These are phyloP conservation scores for Lentithecium fluviatile DNA, from an alignment of 495 filamentous ascomycete genomes.

Conservation along the genomic window DNA sequence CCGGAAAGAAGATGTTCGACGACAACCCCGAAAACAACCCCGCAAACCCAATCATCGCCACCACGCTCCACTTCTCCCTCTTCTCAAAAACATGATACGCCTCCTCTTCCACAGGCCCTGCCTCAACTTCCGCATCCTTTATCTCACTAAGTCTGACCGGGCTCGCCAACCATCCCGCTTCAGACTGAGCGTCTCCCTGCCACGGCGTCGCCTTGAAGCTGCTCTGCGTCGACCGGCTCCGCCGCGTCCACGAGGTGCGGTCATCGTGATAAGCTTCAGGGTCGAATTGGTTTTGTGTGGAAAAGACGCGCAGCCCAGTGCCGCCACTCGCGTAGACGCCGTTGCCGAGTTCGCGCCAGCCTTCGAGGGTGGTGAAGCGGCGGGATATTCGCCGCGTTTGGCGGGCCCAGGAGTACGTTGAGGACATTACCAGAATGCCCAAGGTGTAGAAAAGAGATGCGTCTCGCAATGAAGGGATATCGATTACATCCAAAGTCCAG, in stretches of 20 bases:
- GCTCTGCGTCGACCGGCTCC: background rate
- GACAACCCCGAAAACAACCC: slow-evolving; percentile 46
- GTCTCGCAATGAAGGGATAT: background rate
- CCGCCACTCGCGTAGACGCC: slow-evolving; percentile 1
- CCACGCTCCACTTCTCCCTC: slow-evolving; percentile 42
- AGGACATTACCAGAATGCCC: background rate
- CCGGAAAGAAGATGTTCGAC: slow-evolving; percentile 46
- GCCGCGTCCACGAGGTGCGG: slow-evolving; percentile 9
- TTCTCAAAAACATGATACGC: slow-evolving; percentile 40
- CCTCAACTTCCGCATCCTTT: background rate
- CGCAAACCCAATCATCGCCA: slow-evolving; percentile 44
- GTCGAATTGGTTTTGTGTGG: slow-evolving; percentile 2
- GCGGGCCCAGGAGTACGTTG: background rate
- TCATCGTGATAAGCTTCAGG: slow-evolving; percentile 6
- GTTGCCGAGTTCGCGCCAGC: slow-evolving; percentile 2
- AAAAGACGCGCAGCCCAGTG: background rate
- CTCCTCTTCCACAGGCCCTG: background rate
- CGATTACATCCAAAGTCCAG: no score
- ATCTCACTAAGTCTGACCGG: background rate
- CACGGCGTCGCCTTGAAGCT: background rate
- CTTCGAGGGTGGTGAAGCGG: slow-evolving; percentile 16
- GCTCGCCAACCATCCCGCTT: no score
- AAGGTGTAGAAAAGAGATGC: background rate
- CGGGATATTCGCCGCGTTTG: slow-evolving; percentile 3
- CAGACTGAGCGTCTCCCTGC: no score